Base-by-base conservation (phyloP, 305 asterid species). In the Galium porrigens region DNA sequence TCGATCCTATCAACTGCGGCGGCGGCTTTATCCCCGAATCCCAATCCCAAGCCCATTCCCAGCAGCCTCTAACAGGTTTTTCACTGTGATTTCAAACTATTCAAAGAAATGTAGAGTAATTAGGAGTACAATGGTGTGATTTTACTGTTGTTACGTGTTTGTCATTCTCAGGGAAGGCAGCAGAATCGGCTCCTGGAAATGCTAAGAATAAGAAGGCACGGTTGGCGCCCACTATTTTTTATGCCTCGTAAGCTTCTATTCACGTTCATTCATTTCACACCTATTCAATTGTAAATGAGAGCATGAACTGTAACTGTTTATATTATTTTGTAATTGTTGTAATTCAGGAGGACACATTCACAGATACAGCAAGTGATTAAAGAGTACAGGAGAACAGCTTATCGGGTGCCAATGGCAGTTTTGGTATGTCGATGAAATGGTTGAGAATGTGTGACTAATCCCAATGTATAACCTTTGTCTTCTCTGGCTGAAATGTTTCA, bases 21-120 rank as follows among this genome's bases (percentile, higher is more conserved):
- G 98, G 96, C 8, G 98, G 96, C 7, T 91, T 91, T 78, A 80
- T 91, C 69, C 96, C 96, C 2, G 95, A 86, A 76, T 81, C 90
- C n/a, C 62, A 58, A 82, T 85, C 41, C 3, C 62, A 15, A 14
- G 7, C 52, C 0, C 18, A 44, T 4, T 41, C 48, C 48, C 48
- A 56, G 61, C 89, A 82, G 79, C 90, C 90, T 6, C 77, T 85
- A 77, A 89, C 92, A 82, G 79, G 68, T 70, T 49, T 32, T 18
- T 37, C 11, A 5, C 58, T 4, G 12, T 48, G 6, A 22, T n/a
- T 46, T 12, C 67, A 20, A 6, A 2, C 12, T 15, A 25, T 65
- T 52, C 5, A 10, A 14, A 1, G 39, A 57, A 32, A 32, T 29
- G 22, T 15, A 14, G 41, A 57, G 0, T 27, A 1, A 29, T 56